These are phyloP conservation scores for Monilinia laxa DNA, from an alignment of 2,329 filamentous ascomycete genomes.

Conservation along the genomic window DNA sequence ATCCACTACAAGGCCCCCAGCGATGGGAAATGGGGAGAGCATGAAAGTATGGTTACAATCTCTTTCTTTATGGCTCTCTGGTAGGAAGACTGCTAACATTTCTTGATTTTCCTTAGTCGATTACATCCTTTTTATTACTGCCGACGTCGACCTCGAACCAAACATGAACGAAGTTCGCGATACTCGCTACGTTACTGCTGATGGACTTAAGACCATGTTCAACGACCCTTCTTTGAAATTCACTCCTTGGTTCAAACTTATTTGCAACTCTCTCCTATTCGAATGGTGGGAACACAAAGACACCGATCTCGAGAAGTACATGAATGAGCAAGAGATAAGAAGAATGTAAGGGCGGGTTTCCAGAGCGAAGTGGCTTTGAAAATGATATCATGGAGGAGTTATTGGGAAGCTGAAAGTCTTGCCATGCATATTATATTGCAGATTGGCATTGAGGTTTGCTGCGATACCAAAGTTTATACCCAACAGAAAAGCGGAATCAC, in stretches of 20 bases:
- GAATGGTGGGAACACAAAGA: conserved; percentile 94
- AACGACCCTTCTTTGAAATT: conserved; percentile 77
- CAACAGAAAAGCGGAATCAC: conserved; percentile 23
- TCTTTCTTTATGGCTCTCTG: conserved; percentile 8
- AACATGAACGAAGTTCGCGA: conserved; percentile 90
- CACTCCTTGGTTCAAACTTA: conserved; percentile 99
- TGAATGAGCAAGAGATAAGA: conserved; percentile 81
- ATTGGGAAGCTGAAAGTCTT: conserved; percentile 10
- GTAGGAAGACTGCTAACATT: conserved; percentile 25
- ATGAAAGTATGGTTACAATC: conserved; percentile 71
- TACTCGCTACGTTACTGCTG: conserved; percentile 77
- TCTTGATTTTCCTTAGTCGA: conserved; percentile 62
- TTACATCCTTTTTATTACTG: conserved; percentile 98
- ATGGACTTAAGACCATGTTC: conserved; percentile 83
- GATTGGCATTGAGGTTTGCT: conserved; percentile 22
- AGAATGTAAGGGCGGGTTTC: conserved; percentile 62
- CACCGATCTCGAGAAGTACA: conserved; percentile 77
- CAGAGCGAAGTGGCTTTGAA: not conserved
- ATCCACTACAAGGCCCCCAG: conserved; percentile 98
- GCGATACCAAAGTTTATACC: conserved; percentile 16
- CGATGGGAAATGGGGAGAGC: conserved; percentile 97
- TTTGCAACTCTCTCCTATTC: conserved; percentile 96
- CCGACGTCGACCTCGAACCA: conserved; percentile 76
- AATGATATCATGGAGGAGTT: conserved; percentile 17
- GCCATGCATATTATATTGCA: conserved; percentile 17